Conservation (phyloP, 2,329 filamentous ascomycete species). For the Chrysosphaeria jannelii region DNA sequence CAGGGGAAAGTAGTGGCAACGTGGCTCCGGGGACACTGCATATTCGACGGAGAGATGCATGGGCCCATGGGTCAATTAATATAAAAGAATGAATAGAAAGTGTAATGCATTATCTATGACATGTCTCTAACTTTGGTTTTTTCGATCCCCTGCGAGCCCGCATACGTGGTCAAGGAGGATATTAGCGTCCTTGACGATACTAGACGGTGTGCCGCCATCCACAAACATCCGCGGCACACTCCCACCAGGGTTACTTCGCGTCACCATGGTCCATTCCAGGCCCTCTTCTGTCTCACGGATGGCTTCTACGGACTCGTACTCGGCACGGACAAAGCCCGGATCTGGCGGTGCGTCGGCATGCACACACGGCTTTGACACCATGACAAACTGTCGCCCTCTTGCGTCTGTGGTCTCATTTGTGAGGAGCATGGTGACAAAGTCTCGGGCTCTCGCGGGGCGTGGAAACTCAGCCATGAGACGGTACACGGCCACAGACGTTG, state of each 20-base stretch:
- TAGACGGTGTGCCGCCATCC: conserved; percentile 59
- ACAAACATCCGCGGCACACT: conserved; percentile 74
- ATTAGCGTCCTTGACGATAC: conserved; percentile 47
- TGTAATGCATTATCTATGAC: too few relatives aligned
- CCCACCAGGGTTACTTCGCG: conserved; percentile 62
- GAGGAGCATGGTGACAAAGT: conserved; percentile 58
- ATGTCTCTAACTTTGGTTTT: too few relatives aligned
- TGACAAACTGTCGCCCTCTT: conserved; percentile 45
- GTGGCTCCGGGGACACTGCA: conserved; percentile 46
- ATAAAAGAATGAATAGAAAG: too few relatives aligned
- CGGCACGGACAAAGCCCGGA: conserved; percentile 48
- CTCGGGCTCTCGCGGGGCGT: conserved; percentile 58
- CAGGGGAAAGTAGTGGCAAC: conserved; percentile 58
- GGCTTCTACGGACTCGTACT: conserved; percentile 77
- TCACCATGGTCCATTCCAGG: conserved; percentile 82
- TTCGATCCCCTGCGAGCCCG: too few relatives aligned
- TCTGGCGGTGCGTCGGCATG: conserved; percentile 44
- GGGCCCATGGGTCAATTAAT: too few relatives aligned
- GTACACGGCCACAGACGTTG: too few relatives aligned
- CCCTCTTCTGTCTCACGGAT: conserved; percentile 46
- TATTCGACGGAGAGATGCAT: too few relatives aligned
- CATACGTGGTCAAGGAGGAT: too few relatives aligned
- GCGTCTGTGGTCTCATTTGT: conserved; percentile 8
- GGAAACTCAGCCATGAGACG: conserved; percentile 74
- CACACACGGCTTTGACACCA: conserved; percentile 58